These are phyloP conservation scores for Scheffersomyces parashehatae DNA, from an alignment of 1,139 yeast species.

Conservation along the genomic window DNA sequence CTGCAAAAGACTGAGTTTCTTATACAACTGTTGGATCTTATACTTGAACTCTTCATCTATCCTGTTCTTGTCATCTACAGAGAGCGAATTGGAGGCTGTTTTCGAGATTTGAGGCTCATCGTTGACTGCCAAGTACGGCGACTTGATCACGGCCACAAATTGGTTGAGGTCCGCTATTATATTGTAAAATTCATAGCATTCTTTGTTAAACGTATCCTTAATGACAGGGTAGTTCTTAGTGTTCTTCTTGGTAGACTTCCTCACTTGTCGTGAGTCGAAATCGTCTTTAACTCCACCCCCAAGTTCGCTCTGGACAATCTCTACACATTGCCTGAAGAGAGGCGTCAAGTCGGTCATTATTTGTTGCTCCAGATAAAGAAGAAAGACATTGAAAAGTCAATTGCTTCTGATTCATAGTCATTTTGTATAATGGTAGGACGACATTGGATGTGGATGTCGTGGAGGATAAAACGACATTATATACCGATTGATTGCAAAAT, in stretches of 20 bases:
- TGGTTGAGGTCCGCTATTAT: slow-evolving; percentile 39
- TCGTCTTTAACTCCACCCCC: slow-evolving; percentile 9
- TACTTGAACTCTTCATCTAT: slow-evolving; percentile 56
- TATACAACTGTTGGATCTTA: slow-evolving; percentile 50
- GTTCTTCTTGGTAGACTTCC: slow-evolving; percentile 10
- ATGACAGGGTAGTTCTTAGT: slow-evolving; percentile 12
- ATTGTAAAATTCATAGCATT: slow-evolving; percentile 45
- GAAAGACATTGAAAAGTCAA: too few relatives aligned
- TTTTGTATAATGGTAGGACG: too few relatives aligned
- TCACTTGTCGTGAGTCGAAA: slow-evolving; percentile 8
- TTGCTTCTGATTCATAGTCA: too few relatives aligned
- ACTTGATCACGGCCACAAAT: slow-evolving; percentile 41
- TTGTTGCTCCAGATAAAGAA: too few relatives aligned
- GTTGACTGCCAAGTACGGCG: slow-evolving; percentile 44
- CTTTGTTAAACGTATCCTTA: slow-evolving; percentile 54
- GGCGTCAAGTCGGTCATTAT: slow-evolving; percentile 57
- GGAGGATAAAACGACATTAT: too few relatives aligned
- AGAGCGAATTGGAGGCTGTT: slow-evolving; percentile 19
- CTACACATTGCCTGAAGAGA: slow-evolving; percentile 49
- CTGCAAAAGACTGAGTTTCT: slow-evolving; percentile 51
- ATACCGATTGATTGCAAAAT: too few relatives aligned
- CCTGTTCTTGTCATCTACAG: slow-evolving; percentile 51
- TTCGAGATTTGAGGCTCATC: slow-evolving; percentile 22
- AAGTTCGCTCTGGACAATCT: slow-evolving; percentile 38
- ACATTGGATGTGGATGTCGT: too few relatives aligned